phyloP scores from a whole-genome alignment of 805 yeast genomes.

The Barnettozyma pratensis region DNA sequence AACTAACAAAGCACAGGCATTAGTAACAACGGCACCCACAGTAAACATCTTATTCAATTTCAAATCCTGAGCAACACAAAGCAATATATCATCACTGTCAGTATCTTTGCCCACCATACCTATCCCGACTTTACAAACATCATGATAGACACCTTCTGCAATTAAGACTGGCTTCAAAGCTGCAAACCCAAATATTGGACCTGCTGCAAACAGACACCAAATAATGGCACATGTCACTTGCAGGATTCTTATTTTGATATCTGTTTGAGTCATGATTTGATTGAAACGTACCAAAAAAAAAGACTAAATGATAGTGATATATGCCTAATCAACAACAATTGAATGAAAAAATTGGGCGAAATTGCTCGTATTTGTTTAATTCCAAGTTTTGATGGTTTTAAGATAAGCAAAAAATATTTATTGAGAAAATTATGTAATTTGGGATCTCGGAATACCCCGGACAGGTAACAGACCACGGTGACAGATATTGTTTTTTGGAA shows the following conservation, averaged over 20 bases:
- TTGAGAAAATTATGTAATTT: too few species aligned
- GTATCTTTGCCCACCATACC: not conserved
- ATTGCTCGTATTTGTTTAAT: too few species aligned
- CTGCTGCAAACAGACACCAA: constrained; percentile 92
- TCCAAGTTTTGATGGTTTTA: too few species aligned
- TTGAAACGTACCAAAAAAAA: too few species aligned
- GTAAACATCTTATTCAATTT: constrained; percentile 80
- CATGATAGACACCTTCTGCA: constrained; percentile 68
- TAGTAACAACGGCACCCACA: constrained; percentile 80
- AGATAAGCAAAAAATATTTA: too few species aligned
- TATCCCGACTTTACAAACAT: constrained; percentile 41
- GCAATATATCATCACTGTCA: constrained; percentile 8
- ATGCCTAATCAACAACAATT: too few species aligned
- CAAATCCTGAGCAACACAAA: constrained; percentile 77
- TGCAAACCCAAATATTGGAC: constrained; percentile 93
- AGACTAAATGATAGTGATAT: too few species aligned
- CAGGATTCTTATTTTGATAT: constrained; percentile 4
- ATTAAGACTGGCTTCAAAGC: constrained; percentile 84
- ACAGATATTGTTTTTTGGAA: too few species aligned
- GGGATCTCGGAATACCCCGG: too few species aligned
- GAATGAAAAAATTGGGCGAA: too few species aligned
- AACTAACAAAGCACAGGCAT: constrained; percentile 75
- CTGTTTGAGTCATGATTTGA: too few species aligned
- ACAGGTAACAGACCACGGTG: too few species aligned
- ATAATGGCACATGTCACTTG: constrained; percentile 70